Conservation (phyloP, 768 basidiomycete species). For the Tricholoma hemisulphureum region DNA sequence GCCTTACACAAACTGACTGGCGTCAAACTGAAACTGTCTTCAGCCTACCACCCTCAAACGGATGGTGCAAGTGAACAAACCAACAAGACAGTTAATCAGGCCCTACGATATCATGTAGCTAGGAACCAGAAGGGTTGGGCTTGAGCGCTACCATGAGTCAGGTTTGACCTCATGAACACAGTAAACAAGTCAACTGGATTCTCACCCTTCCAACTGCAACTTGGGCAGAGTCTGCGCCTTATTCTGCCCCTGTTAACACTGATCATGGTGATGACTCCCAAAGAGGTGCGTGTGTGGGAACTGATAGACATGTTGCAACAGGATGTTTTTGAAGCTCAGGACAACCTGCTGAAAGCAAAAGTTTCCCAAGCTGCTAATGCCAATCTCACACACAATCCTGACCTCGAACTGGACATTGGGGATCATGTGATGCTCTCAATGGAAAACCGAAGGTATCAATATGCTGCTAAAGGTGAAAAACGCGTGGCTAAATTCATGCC, state of each 20-base stretch:
- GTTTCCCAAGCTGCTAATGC: too few species aligned
- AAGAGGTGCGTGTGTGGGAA: constrained; percentile 21
- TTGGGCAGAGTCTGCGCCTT: constrained; percentile 10
- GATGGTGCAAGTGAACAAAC: too few species aligned
- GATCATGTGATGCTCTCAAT: constrained; percentile 31
- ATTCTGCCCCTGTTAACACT: constrained; percentile 5
- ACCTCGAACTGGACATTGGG: not conserved
- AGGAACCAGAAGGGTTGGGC: not conserved
- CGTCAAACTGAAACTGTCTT: too few species aligned
- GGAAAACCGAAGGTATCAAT: constrained; percentile 17
- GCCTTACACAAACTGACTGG: too few species aligned
- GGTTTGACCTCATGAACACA: constrained; percentile 34
- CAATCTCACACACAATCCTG: too few species aligned
- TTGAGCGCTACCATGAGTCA: constrained; percentile 17
- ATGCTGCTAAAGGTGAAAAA: constrained; percentile 16
- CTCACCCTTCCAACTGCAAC: constrained; percentile 28
- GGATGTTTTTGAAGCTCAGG: too few species aligned
- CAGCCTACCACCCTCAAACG: too few species aligned
- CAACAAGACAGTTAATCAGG: not conserved
- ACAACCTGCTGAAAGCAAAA: too few species aligned
- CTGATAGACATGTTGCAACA: too few species aligned
- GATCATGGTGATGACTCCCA: constrained; percentile 13
- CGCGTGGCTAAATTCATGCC: constrained; percentile 18
- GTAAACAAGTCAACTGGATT: constrained; percentile 29
- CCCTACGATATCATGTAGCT: too few species aligned